Evolutionary conservation across 2,329 filamentous ascomycete genomes (phyloP).

Genomic region (Lachnellula hyalina): DNA sequence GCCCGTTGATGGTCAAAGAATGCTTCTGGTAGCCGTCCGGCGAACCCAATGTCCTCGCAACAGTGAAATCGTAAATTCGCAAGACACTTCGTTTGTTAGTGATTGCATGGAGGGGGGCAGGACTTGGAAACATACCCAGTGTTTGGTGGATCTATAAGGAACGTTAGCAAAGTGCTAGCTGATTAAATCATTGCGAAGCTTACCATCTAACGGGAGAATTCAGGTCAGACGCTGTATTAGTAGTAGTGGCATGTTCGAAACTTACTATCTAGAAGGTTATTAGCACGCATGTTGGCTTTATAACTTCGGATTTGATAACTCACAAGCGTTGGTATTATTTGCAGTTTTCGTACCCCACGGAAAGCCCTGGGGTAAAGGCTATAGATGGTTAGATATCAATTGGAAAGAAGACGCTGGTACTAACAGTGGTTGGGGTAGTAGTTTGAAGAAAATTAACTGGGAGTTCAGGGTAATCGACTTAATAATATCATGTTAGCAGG

Average conservation of each 20-base stretch:
- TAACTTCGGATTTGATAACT: not conserved
- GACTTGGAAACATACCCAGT: conserved; percentile 5
- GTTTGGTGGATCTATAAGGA: conserved; percentile 8
- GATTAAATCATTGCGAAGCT: not conserved
- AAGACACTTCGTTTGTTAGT: conserved; percentile 29
- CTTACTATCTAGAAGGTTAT: conserved; percentile 9
- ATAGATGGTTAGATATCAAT: not conserved
- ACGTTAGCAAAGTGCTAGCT: not conserved
- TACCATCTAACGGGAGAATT: conserved; percentile 3
- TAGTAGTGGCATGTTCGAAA: not conserved
- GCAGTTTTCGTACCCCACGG: conserved; percentile 46
- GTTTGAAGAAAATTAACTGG: not conserved
- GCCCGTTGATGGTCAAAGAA: conserved; percentile 40
- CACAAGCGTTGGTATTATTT: conserved; percentile 33
- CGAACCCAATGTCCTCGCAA: conserved; percentile 20
- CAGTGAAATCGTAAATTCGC: conserved; percentile 28
- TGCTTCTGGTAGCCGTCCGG: conserved; percentile 43
- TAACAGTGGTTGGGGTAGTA: not conserved
- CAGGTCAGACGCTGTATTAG: not conserved
- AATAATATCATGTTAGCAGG: not conserved
- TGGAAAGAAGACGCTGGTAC: not conserved
- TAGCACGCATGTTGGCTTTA: not conserved
- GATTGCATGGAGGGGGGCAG: not conserved
- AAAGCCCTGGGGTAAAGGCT: conserved; percentile 41
- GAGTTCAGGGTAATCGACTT: not conserved